Evolutionary conservation across 371 early-diverging fungal genomes (phyloP).

Genomic region (Rhizopus delemar): DNA sequence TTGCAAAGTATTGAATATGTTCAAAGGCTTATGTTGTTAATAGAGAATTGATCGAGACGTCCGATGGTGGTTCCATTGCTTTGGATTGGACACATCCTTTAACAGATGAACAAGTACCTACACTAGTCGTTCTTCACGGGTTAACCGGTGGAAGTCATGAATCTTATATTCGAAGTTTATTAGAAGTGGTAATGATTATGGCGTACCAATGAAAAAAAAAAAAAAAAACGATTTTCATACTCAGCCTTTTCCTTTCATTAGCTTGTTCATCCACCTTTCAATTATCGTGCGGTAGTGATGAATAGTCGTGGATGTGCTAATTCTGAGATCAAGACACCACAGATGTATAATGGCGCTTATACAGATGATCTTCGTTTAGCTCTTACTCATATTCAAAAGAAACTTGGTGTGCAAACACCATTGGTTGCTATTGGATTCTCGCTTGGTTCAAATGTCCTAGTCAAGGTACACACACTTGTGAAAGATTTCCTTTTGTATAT

Average conservation of each 20-base stretch:
- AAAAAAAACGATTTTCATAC: background rate
- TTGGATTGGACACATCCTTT: slow-evolving; percentile 81
- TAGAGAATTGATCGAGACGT: slow-evolving; percentile 65
- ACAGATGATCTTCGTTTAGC: slow-evolving; percentile 79
- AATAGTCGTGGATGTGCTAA: slow-evolving; percentile 89
- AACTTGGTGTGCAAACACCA: slow-evolving; percentile 61
- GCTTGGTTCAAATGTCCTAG: slow-evolving; percentile 88
- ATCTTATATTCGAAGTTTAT: slow-evolving; percentile 77
- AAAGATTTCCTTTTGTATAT: background rate
- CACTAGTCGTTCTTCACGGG: slow-evolving; percentile 82
- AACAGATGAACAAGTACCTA: slow-evolving; percentile 60
- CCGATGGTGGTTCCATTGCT: slow-evolving; percentile 86
- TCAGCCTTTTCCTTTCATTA: slow-evolving; percentile 5
- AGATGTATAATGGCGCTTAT: slow-evolving; percentile 82
- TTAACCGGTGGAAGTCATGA: slow-evolving; percentile 90
- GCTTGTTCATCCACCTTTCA: slow-evolving; percentile 52
- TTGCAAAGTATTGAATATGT: background rate
- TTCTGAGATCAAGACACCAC: slow-evolving; percentile 70
- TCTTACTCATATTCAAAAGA: slow-evolving; percentile 57
- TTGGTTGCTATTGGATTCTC: slow-evolving; percentile 85
- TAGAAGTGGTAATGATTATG: slow-evolving; percentile 53
- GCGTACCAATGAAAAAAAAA: background rate
- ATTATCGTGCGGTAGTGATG: slow-evolving; percentile 77
- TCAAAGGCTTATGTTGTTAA: slow-evolving; percentile 12
- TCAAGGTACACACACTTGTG: slow-evolving; percentile 59